phyloP scores from a whole-genome alignment of 2,329 filamentous ascomycete species.

The Epichloe uncinata region DNA sequence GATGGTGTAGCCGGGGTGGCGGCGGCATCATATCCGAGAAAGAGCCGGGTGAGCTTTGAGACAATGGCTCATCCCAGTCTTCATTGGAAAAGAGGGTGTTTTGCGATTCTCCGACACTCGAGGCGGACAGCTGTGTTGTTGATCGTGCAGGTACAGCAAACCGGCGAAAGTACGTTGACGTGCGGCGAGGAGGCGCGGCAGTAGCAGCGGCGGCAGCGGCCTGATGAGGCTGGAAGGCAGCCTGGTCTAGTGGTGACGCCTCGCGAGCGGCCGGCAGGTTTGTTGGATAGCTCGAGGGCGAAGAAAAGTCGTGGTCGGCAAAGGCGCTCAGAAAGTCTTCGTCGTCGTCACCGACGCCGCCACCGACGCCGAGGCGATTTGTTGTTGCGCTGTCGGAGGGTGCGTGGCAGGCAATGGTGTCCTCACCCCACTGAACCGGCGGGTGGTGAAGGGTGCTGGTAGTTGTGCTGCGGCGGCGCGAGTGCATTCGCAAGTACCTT shows the following conservation, averaged over 20 bases:
- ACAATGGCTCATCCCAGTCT: conserved; percentile 14
- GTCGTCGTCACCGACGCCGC: conserved; percentile 5
- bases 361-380: neutral
- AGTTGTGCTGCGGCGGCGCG: neutral
- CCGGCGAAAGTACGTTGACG: conserved; percentile 7
- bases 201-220: neutral
- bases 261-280: neutral
- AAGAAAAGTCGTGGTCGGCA: conserved; percentile 19
- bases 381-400: neutral
- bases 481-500: neutral
- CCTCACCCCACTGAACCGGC: conserved; percentile 5
- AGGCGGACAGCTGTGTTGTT: conserved; percentile 9
- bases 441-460: conserved; percentile 1
- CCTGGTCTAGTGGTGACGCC: conserved; percentile 3
- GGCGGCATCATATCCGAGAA: conserved; percentile 19
- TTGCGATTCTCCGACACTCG: conserved; percentile 13
- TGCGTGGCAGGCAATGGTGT: conserved; percentile 4
- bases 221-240: conserved; percentile 3
- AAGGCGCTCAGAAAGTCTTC: conserved; percentile 15
- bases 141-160: conserved; percentile 12
- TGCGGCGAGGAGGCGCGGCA: conserved; percentile 6
- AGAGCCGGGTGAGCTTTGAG: conserved; percentile 15
- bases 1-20: neutral
- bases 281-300: conserved; percentile 21
- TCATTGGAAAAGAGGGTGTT: conserved; percentile 16